A percentile compares a stretch with the other conserved stretches of the same genome.
Evolutionary conservation across 257 asterid species (phyloP).

Genomic region (Misopates orontium): DNA sequence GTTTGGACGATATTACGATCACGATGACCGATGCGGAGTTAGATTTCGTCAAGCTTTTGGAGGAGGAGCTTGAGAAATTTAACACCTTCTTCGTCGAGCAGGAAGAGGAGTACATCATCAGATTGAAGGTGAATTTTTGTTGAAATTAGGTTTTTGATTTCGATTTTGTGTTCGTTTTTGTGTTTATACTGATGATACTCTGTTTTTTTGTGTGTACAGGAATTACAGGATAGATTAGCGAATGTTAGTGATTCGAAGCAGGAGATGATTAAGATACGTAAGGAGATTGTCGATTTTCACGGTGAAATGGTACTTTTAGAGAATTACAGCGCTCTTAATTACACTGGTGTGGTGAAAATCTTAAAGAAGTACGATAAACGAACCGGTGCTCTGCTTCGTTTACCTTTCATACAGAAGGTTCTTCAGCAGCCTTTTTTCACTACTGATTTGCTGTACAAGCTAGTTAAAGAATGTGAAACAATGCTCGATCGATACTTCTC

Average conservation of each 20-base stretch:
- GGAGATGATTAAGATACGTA: constrained; percentile 65
- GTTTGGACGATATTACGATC: constrained; percentile 34
- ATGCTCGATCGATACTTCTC: constrained; percentile 79
- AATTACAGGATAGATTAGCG: constrained; percentile 74
- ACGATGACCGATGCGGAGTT: constrained; percentile 70
- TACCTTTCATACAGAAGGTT: constrained; percentile 92
- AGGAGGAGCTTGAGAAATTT: constrained; percentile 91
- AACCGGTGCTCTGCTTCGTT: constrained; percentile 88
- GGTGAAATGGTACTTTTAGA: constrained; percentile 97
- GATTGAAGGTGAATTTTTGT: constrained; percentile 56
- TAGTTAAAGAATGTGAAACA: constrained; percentile 85
- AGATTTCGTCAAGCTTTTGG: constrained; percentile 69
- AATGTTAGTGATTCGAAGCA: constrained; percentile 56
- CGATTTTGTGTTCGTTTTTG: no score
- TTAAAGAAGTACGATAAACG: constrained; percentile 91
- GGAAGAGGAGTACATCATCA: constrained; percentile 84
- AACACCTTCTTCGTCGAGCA: constrained; percentile 83
- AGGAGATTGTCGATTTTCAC: constrained; percentile 87
- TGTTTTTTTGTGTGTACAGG: constrained; percentile 50
- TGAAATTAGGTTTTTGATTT: no score
- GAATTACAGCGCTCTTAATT: constrained; percentile 92
- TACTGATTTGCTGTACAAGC: constrained; percentile 78
- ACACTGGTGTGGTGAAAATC: constrained; percentile 90
- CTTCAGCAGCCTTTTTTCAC: constrained; percentile 90
- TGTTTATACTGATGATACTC: no score